Base-by-base conservation (phyloP, 2,329 filamentous ascomycete species). In the Aspergillus quadrilineatus region DNA sequence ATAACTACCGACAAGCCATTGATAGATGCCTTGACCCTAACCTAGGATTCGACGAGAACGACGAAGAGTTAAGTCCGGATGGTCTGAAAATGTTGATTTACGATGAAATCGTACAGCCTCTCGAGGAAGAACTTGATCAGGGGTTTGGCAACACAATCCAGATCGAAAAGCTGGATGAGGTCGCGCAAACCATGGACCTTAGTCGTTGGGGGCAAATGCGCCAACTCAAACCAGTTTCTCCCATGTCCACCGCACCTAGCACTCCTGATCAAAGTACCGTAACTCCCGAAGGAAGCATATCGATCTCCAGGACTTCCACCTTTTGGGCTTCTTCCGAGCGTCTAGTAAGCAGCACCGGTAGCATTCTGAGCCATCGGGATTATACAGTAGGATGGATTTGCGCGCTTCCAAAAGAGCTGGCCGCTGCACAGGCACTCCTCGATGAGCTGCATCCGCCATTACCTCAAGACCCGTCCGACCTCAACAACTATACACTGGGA, bases 401-500 rank as follows among this genome's bases (percentile, higher is more conserved):
- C 10, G 48, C 48, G 2, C 28, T 52, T 2, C 34, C 48, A 26
- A 42, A 47, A 7, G 54, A 52, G 36, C 4, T 56, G 12, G 49
- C 42, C n/a, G 48, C 48, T 4, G 28, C 48, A 9, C 34, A 42
- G 30, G 48, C 36, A 4, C 50, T 58, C 32, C 56, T 58, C 6
- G 51, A 58, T 32, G 51, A 54, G 2, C 22, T 15, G 8, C 56
- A 58, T 32, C 32, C 28, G 15, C 2, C 15, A 1, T 30, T 58
- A 15, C 41, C 41, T 1, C 22, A 43, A n/a, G 32, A 54, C 42
- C 12, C 4, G 6, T 15, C 15, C 1, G 55, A 57, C n/a, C 39
- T 32, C 1, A 59, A 59, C 14, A 50, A 22, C n/a, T 59, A 59
- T 28, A 47, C 37, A 3, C 48, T 58, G 2, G 56, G 56, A n/a